Conservation (phyloP, 495 filamentous ascomycete species). For the Copromyces sp. region DNA sequence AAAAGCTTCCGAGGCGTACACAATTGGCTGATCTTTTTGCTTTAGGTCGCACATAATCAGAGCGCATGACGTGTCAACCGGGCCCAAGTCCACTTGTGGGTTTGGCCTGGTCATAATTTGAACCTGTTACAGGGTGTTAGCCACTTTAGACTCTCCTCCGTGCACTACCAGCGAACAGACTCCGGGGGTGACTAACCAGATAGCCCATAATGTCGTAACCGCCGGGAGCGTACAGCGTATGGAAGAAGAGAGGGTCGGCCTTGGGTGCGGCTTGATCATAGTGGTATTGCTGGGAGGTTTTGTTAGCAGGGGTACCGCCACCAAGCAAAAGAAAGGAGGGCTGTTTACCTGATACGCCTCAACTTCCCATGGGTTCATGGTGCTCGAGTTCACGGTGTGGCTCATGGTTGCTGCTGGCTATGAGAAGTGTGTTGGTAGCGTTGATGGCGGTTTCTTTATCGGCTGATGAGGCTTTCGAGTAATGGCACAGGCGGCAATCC, state of each 20-base stretch:
- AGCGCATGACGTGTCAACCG: slow-evolving; percentile 37
- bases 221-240: slow-evolving; percentile 37
- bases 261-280: background rate
- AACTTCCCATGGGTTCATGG: slow-evolving; percentile 20
- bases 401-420: background rate
- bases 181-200: slow-evolving; percentile 24
- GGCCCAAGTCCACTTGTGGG: slow-evolving; percentile 33
- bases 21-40: slow-evolving; percentile 34
- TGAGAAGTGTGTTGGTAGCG: background rate
- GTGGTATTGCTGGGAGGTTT: background rate
- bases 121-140: slow-evolving; percentile 18
- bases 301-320: background rate
- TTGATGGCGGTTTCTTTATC: background rate
- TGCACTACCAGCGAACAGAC: background rate
- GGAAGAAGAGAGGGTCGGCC: slow-evolving; percentile 33
- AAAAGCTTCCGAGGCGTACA: slow-evolving; percentile 39
- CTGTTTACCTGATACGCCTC: slow-evolving; percentile 11
- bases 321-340: background rate
- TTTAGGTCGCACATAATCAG: slow-evolving; percentile 39
- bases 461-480: background rate
- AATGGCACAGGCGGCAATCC: background rate
- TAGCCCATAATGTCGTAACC: slow-evolving; percentile 39
- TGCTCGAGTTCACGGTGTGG: background rate
- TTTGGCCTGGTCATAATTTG: slow-evolving; percentile 31
- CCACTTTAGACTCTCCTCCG: background rate